Evolutionary conservation across 2,329 filamentous ascomycete species (phyloP).

Genomic region (Phaeosphaeriaceae sp.): DNA sequence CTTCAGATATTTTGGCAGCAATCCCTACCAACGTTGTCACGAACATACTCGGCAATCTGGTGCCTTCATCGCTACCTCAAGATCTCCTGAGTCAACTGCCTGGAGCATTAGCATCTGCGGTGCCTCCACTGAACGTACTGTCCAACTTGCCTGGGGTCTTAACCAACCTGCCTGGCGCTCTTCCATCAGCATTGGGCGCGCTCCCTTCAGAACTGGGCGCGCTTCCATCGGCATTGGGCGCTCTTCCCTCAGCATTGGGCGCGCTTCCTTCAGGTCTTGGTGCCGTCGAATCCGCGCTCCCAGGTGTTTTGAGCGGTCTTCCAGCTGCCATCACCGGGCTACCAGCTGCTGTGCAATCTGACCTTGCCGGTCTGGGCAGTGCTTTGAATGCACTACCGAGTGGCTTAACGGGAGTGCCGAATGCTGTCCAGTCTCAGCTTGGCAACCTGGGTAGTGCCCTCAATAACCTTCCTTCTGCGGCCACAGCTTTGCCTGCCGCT

Average conservation of each 20-base stretch:
- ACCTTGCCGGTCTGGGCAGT: neutral
- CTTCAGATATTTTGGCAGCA: neutral
- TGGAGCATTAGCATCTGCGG: neutral
- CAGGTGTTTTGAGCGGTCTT: neutral
- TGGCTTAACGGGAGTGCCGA: neutral
- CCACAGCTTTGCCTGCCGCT: neutral
- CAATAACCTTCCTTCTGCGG: neutral
- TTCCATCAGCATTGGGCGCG: neutral
- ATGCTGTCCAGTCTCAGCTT: neutral
- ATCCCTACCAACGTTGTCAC: neutral
- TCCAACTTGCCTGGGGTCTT: neutral
- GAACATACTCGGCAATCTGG: neutral
- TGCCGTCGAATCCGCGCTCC: neutral
- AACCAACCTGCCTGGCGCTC: neutral
- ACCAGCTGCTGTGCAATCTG: neutral
- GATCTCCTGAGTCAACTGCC: neutral
- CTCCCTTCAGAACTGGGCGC: too few relatives aligned
- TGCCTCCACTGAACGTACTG: neutral
- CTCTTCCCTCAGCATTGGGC: too few relatives aligned
- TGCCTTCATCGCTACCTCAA: neutral
- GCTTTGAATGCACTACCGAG: neutral
- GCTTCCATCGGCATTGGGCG: too few relatives aligned
- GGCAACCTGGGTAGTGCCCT: neutral
- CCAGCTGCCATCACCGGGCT: neutral
- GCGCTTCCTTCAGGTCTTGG: neutral